phyloP scores from a whole-genome alignment of 1,284 basidiomycete species.

The Caloboletus inedulis region DNA sequence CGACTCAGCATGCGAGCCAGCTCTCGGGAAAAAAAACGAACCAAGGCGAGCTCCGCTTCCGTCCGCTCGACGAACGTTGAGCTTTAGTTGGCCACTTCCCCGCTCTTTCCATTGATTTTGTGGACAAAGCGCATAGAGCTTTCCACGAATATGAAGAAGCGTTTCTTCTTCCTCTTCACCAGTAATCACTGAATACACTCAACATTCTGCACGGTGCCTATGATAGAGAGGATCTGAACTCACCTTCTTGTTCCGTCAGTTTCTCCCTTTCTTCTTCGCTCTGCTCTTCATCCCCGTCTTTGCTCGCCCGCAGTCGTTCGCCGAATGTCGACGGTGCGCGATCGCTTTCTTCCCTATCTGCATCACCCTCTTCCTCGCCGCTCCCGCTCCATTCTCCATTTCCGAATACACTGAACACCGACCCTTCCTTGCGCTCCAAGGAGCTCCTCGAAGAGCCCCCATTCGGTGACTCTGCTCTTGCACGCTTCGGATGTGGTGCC shows the following conservation, averaged over 20 bases:
- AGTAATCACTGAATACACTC: slow-evolving; percentile 60
- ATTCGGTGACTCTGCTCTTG: slow-evolving; percentile 48
- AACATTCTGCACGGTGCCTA: background rate
- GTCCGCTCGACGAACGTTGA: slow-evolving; percentile 74
- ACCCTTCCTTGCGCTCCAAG: slow-evolving; percentile 36
- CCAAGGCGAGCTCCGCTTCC: slow-evolving; percentile 73
- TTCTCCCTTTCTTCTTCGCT: slow-evolving; percentile 47
- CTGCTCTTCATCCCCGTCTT: slow-evolving; percentile 52
- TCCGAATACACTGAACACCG: slow-evolving; percentile 12
- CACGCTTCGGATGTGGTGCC: slow-evolving; percentile 48
- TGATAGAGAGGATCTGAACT: slow-evolving; percentile 22
- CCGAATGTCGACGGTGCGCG: slow-evolving; percentile 48
- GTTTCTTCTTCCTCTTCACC: slow-evolving; percentile 93
- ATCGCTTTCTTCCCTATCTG: slow-evolving; percentile 38
- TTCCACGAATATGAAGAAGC: slow-evolving; percentile 80
- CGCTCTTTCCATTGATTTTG: slow-evolving; percentile 81
- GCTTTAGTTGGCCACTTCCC: slow-evolving; percentile 77
- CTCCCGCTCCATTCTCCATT: slow-evolving; percentile 34
- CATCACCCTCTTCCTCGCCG: slow-evolving; percentile 36
- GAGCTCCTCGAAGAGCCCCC: slow-evolving; percentile 43
- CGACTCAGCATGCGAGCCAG: slow-evolving; percentile 2
- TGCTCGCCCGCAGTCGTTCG: slow-evolving; percentile 57
- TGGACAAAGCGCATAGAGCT: slow-evolving; percentile 72
- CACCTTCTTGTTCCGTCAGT: slow-evolving; percentile 63
- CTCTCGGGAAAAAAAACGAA: slow-evolving; percentile 36